These are phyloP conservation scores for Xylariaceae sp. DNA, from an alignment of 2,329 filamentous ascomycete genomes.

Conservation along the genomic window DNA sequence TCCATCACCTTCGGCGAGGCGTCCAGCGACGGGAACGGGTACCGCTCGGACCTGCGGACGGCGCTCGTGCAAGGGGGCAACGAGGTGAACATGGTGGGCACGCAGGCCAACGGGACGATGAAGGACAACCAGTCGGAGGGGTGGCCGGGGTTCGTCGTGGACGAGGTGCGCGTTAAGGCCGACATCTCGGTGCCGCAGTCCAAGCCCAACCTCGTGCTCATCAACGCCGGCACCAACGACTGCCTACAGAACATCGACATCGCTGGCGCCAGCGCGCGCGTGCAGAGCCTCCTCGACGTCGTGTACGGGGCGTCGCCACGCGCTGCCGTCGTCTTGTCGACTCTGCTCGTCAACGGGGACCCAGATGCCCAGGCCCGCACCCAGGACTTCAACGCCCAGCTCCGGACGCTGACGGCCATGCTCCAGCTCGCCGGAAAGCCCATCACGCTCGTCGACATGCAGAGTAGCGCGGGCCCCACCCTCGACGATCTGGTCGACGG, in stretches of 20 bases:
- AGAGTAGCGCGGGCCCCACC: conserved; percentile 31
- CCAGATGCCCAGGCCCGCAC: conserved; percentile 28
- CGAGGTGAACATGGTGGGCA: conserved; percentile 43
- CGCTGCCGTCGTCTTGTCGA: conserved; percentile 40
- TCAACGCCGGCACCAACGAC: conserved; percentile 47
- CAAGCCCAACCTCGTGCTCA: conserved; percentile 41
- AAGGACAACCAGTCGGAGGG: conserved; percentile 42
- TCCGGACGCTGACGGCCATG: conserved; percentile 26
- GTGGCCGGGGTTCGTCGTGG: conserved; percentile 40
- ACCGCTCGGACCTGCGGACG: conserved; percentile 40
- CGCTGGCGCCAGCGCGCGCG: conserved; percentile 32
- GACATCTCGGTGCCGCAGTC: conserved; percentile 29
- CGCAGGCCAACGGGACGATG: conserved; percentile 40
- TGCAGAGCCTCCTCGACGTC: conserved; percentile 35
- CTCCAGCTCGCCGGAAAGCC: conserved; percentile 27
- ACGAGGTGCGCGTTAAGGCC: conserved; percentile 39
- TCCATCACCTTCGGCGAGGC: conserved; percentile 42
- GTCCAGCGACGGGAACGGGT: conserved; percentile 41
- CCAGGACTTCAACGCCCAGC: conserved; percentile 34
- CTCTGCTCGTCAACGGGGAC: conserved; percentile 36
- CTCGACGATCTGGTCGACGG: conserved; percentile 38
- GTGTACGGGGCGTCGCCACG: conserved; percentile 35
- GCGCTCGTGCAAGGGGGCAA: conserved; percentile 37
- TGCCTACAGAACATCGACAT: conserved; percentile 38
- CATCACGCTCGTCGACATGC: conserved; percentile 41